Conservation (phyloP, 306 rosid species). For the Lagenaria siceraria region DNA sequence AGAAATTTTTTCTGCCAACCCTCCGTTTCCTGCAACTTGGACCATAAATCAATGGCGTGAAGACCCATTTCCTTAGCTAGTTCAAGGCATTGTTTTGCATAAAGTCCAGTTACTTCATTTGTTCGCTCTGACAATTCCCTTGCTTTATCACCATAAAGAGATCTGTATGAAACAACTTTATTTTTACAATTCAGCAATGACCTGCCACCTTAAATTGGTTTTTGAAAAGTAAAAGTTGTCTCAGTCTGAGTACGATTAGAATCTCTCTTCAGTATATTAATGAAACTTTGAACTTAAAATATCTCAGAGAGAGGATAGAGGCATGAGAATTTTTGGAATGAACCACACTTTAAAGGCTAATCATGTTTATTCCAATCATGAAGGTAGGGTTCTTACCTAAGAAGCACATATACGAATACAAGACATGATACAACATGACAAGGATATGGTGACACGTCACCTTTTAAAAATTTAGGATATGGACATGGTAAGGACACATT, state of each 20-base stretch:
- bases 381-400: not conserved
- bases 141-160: conserved; percentile 57
- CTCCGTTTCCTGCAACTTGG: conserved; percentile 79
- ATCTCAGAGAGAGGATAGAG: not conserved
- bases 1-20: conserved; percentile 79
- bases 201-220: not conserved
- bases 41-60: conserved; percentile 60
- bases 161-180: conserved; percentile 21
- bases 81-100: conserved; percentile 65
- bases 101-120: conserved; percentile 62
- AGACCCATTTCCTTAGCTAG: conserved; percentile 55
- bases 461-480: too few relatives aligned
- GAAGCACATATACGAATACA: too few relatives aligned
- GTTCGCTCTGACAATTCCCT: conserved; percentile 55
- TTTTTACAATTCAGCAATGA: not conserved
- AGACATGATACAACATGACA: too few relatives aligned
- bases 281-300: not conserved
- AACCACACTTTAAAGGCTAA: not conserved
- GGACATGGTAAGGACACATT: too few relatives aligned
- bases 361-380: not conserved
- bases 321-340: not conserved
- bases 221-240: not conserved
- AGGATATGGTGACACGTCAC: too few relatives aligned
- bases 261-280: not conserved
- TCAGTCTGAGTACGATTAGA: not conserved